phyloP scores from a whole-genome alignment of 2,329 filamentous ascomycete genomes.

The Fusarium buharicum region DNA sequence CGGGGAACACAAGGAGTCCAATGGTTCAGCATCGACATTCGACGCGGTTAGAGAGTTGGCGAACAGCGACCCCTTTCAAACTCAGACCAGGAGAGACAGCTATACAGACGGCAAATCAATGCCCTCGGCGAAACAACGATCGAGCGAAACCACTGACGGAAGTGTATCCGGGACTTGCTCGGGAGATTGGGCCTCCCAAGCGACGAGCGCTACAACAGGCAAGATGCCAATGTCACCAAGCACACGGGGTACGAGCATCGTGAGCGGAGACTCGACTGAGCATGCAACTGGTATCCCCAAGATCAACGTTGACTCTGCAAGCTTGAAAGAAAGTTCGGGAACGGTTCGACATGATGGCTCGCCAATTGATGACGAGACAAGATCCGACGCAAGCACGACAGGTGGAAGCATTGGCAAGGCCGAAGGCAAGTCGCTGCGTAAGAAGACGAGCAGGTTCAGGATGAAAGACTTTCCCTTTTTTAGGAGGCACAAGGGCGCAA shows the following conservation, averaged over 20 bases:
- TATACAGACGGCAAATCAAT: constrained; percentile 52
- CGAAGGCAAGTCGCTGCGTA: constrained; percentile 64
- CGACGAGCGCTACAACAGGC: constrained; percentile 70
- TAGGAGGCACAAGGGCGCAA: constrained; percentile 61
- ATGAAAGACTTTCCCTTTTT: constrained; percentile 71
- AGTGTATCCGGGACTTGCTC: constrained; percentile 64
- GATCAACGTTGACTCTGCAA: constrained; percentile 53
- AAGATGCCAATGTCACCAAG: constrained; percentile 73
- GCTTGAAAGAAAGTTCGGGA: constrained; percentile 46
- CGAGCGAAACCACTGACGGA: constrained; percentile 71
- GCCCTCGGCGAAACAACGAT: constrained; percentile 62
- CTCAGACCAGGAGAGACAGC: constrained; percentile 48
- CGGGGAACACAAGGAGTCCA: constrained; percentile 55
- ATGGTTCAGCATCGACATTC: constrained; percentile 58
- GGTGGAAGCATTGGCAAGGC: constrained; percentile 59
- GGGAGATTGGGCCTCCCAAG: constrained; percentile 71
- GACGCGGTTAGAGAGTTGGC: constrained; percentile 60
- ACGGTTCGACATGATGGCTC: constrained; percentile 42
- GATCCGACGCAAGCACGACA: constrained; percentile 45
- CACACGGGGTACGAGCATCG: constrained; percentile 72
- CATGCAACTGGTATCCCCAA: constrained; percentile 57
- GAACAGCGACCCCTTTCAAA: constrained; percentile 61
- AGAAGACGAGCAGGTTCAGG: constrained; percentile 71
- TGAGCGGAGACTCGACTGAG: constrained; percentile 68
- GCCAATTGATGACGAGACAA: constrained; percentile 47